Conservation (phyloP, 352 stramenopile species). For the Phytophthora pisi region DNA sequence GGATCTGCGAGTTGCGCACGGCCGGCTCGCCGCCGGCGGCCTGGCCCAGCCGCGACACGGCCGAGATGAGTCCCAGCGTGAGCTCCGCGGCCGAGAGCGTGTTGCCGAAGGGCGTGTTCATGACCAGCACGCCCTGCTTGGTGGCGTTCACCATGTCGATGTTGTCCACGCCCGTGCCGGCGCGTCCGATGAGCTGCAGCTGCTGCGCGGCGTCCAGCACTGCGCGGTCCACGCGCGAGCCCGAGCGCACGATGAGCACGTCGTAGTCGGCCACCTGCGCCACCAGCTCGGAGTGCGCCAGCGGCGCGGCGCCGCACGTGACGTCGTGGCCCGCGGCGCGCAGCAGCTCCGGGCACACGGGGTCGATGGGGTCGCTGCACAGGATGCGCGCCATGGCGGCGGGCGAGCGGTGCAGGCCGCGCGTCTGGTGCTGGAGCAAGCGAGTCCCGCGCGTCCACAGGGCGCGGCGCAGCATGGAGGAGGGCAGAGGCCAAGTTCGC, state of each 20-base stretch:
- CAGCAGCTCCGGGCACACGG: conserved; percentile 81
- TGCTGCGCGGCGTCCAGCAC: conserved; percentile 64
- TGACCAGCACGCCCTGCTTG: conserved; percentile 93
- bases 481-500: conserved; percentile 8
- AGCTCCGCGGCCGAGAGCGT: conserved; percentile 96
- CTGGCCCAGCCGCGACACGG: conserved; percentile 51
- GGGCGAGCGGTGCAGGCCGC: conserved; percentile 48
- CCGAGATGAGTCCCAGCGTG: conserved; percentile 91
- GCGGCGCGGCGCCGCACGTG: conserved; percentile 48
- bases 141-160: conserved; percentile 93
- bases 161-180: conserved; percentile 94
- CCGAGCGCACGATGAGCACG: conserved; percentile 88
- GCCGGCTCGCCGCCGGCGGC: conserved; percentile 7
- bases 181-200: conserved; percentile 89
- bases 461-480: conserved; percentile 57
- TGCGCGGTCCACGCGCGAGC: conserved; percentile 74
- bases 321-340: conserved; percentile 85
- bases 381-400: conserved; percentile 82
- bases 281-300: conserved; percentile 73
- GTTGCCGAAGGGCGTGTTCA: conserved; percentile 97
- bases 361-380: conserved; percentile 88
- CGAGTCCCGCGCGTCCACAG: conserved; percentile 44
- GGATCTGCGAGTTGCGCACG: conserved; percentile 67
- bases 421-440: conserved; percentile 35
- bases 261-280: conserved; percentile 83